Evolutionary conservation across 2,329 filamentous ascomycete genomes (phyloP), one percentile per base, ranked within the genome.

Genomic region (Bipolaris bicolor): DNA sequence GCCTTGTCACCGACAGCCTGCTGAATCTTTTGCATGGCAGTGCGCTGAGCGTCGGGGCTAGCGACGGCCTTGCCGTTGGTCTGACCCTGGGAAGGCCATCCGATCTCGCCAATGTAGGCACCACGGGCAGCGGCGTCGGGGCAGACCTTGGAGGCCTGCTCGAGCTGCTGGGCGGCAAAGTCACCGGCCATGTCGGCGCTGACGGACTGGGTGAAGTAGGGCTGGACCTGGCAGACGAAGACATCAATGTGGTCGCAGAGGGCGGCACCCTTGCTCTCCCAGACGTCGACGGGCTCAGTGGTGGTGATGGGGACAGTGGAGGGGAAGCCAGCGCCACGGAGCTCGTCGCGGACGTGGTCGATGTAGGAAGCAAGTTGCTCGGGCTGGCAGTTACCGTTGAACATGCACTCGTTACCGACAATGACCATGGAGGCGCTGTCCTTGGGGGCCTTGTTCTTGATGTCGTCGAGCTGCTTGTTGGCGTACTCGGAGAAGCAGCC

Each of bases 351-450:
- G 82, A 87, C 84, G 61, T 85, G 80, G 65, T 75, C 74, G 79
- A 98, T 89, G 78, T 96, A 92, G 41, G 75, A 68, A 60, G 84
- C 86, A 53, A 98, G 89, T 70, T 89, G 80, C 13, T 48, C 50
- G 34, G 88, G 85, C 53, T 83, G 79, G 81, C 84, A 86, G 84
- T 84, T 88, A 61, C 85, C 84, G 81, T 90, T 87, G 83, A 91
- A 90, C 76, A 97, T 81, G 67, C 90, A 88, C 84, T 98, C 94
- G 84, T 98, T 98, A 79, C 92, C 93, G 65, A 96, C 85, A 31
- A 95, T 89, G 64, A 96, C 82, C 69, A 96, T 86, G 74, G 90
- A 85, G 65, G 97, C 89, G 48, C 90, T 85, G 60, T 87, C 83
- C 77, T 90, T 79, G 61, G 79, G 86, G 87, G 92, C 97, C 58